Evolutionary conservation across 192 early-diverging fungal genomes (phyloP).

Genomic region (Entomortierella chlamydospora): DNA sequence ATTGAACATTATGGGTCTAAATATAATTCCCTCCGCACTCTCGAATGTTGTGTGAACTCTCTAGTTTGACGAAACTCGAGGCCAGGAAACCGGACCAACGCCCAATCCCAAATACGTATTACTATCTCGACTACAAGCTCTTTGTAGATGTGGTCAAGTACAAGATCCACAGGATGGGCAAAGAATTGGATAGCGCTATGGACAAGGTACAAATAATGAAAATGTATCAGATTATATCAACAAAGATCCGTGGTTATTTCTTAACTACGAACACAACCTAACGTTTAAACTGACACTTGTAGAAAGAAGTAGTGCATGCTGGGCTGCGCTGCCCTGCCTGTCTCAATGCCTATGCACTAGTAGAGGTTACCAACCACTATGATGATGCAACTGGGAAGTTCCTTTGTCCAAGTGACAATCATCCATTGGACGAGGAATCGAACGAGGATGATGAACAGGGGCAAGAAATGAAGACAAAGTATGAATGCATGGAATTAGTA

Average conservation of each 20-base stretch:
- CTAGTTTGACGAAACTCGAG: constrained; percentile 64
- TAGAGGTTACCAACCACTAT: constrained; percentile 64
- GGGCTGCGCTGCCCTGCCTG: constrained; percentile 77
- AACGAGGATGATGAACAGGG: constrained; percentile 42
- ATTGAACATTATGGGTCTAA: no score
- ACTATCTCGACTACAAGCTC: constrained; percentile 93
- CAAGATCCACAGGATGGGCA: constrained; percentile 89
- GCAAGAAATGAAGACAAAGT: constrained; percentile 46
- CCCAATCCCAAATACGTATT: constrained; percentile 73
- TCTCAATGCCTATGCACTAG: constrained; percentile 64
- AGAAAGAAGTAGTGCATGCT: constrained; percentile 74
- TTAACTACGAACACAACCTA: no score
- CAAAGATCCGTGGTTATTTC: no score
- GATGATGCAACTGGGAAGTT: constrained; percentile 18
- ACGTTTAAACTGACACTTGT: no score
- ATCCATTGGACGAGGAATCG: constrained; percentile 26
- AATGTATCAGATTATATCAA: neutral
- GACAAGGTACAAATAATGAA: constrained; percentile 52
- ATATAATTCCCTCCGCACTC: neutral
- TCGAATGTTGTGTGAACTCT: neutral
- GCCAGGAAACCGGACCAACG: constrained; percentile 69
- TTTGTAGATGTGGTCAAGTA: constrained; percentile 94
- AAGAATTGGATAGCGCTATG: constrained; percentile 65
- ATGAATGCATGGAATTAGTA: neutral
- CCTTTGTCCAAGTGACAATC: constrained; percentile 30